Base-by-base conservation (phyloP, 768 basidiomycete species). In the Gloeophyllum trabeum region DNA sequence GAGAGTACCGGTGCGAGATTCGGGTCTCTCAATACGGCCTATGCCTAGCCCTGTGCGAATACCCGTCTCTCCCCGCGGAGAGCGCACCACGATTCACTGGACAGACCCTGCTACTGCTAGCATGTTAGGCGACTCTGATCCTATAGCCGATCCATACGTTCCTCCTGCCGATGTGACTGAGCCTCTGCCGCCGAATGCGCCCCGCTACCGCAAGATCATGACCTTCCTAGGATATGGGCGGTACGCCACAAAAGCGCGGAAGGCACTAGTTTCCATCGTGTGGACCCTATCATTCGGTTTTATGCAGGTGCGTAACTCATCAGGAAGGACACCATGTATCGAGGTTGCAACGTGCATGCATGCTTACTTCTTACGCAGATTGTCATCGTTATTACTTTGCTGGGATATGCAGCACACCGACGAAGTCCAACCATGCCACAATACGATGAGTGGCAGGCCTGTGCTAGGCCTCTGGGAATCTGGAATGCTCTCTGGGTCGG, bases 401-500 rank as follows among this genome's bases (percentile, higher is more conserved):
- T 80, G 6, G 65, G 61, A 5, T 57, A 72, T 24, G 68, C 73
- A 4, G 67, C 73, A 0, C 55, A 61, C 22, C 62, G 63, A 20
- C 60, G 61, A 47, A 80, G 74, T 47, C 73, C 72, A 2, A 63
- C 57, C 1, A 37, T 63, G 26, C 54, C 58, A 2, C 47, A 43
- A 3, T 41, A 62, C 30, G 69, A 65, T 38, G 81, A 85, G 59
- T 81, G 81, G 66, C 50, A 60, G 20, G 77, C 78, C 0, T 85
- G 82, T 48, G 65, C 65, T 35, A 68, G 75, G 14, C 81, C 82
- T 5, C 56, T 85, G 20, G 82, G 83, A 4, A 60, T 65, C 2
- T 85, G 81, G 82, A 71, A 78, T 40, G 64, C 67, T 25, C 60
- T 85, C 4, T 85, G 82, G 82, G 55, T 78, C 20, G 61, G 67